Evolutionary conservation across 176 grass and related monocot genomes (phyloP).

Genomic region (Cenchrus purpureus): DNA sequence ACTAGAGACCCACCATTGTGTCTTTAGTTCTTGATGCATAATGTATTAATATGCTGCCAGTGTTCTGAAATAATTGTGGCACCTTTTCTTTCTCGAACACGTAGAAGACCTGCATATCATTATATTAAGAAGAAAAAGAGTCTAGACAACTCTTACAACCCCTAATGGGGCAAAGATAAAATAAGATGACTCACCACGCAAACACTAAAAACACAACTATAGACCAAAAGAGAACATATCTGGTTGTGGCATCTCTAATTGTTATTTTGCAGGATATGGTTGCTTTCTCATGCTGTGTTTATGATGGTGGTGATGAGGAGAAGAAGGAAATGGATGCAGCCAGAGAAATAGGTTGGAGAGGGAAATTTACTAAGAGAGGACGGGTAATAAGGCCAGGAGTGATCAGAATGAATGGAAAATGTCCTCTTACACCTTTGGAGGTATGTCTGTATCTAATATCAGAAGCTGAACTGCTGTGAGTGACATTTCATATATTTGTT

Average conservation of each 20-base stretch:
- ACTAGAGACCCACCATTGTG: neutral
- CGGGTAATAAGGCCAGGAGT: constrained; percentile 83
- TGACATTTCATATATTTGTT: constrained; percentile 31
- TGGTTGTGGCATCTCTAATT: constrained; percentile 13
- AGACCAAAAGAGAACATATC: too few relatives aligned
- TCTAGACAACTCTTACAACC: too few relatives aligned
- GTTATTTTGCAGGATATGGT: constrained; percentile 90
- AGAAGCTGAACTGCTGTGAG: neutral
- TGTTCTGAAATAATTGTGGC: constrained; percentile 16
- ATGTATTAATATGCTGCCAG: neutral
- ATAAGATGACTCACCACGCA: too few relatives aligned
- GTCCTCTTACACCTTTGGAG: constrained; percentile 98
- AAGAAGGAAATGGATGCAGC: constrained; percentile 83
- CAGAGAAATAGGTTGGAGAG: constrained; percentile 96
- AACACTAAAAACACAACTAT: too few relatives aligned
- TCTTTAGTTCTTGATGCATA: neutral
- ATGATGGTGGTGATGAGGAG: constrained; percentile 90
- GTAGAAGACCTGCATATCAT: too few relatives aligned
- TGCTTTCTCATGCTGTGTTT: constrained; percentile 98
- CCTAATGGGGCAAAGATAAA: too few relatives aligned
- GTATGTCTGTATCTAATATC: constrained; percentile 51
- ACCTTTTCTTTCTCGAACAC: too few relatives aligned
- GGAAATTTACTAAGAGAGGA: constrained; percentile 93
- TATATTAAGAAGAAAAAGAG: too few relatives aligned
- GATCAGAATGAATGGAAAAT: constrained; percentile 97